Conservation (phyloP, 805 yeast genomes). For the Candida tibetensis region DNA sequence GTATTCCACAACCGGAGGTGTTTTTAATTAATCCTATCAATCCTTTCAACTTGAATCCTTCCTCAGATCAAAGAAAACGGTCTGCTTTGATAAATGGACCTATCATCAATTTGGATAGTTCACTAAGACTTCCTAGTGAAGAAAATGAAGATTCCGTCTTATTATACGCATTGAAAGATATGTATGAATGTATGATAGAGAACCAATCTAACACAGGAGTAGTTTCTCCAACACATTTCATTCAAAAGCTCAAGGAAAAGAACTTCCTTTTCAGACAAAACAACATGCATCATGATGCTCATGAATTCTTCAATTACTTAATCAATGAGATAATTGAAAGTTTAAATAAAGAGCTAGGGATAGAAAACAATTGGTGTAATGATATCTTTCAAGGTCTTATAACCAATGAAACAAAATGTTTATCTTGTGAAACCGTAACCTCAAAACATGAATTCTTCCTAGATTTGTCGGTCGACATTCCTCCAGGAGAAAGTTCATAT, state of each 20-base stretch:
- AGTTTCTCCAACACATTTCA: conserved; percentile 74
- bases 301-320: conserved; percentile 87
- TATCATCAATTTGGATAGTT: conserved; percentile 73
- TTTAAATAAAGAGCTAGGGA: conserved; percentile 39
- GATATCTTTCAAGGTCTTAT: conserved; percentile 79
- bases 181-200: conserved; percentile 81
- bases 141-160: conserved; percentile 30
- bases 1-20: conserved; percentile 42
- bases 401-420: conserved; percentile 85
- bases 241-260: conserved; percentile 73
- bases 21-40: conserved; percentile 32
- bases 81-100: conserved; percentile 81
- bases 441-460: conserved; percentile 81
- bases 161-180: conserved; percentile 70
- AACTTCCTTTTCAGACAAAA: conserved; percentile 83
- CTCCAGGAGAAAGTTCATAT: conserved; percentile 53
- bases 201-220: conserved; percentile 70
- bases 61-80: conserved; percentile 72
- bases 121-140: conserved; percentile 43
- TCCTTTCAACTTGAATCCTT: conserved; percentile 39
- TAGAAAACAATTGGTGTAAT: conserved; percentile 51
- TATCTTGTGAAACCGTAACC: conserved; percentile 81
- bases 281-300: conserved; percentile 96
- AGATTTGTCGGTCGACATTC: conserved; percentile 83
- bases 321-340: conserved; percentile 67